A percentile compares a stretch with the other conserved stretches of the same genome.
Evolutionary conservation across 352 stramenopile genomes (phyloP).

Genomic region (Phytophthora cactorum): DNA sequence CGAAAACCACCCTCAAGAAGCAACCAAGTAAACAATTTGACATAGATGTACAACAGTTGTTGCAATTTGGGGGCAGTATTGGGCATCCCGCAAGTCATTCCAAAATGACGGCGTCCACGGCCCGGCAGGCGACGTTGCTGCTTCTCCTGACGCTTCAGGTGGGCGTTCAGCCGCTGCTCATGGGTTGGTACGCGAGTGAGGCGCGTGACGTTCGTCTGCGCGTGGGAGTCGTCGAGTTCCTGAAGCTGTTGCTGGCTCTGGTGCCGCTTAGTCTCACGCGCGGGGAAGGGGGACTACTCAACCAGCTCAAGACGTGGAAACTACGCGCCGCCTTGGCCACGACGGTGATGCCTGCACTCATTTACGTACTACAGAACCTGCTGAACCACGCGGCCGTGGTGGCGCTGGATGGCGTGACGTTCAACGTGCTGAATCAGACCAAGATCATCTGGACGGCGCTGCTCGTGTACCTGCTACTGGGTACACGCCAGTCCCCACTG

Average conservation of each 20-base stretch:
- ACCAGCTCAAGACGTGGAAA: conserved; percentile 74
- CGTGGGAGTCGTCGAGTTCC: conserved; percentile 75
- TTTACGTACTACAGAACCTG: conserved; percentile 88
- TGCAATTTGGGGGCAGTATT: background rate
- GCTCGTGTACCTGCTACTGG: conserved; percentile 82
- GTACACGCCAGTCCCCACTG: conserved; percentile 67
- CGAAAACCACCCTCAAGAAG: conserved; percentile 1
- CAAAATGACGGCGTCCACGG: conserved; percentile 22
- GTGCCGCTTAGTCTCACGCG: conserved; percentile 62
- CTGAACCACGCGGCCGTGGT: conserved; percentile 82
- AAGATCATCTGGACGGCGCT: conserved; percentile 90
- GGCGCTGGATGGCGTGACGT: conserved; percentile 79
- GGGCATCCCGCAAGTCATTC: background rate
- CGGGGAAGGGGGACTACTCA: conserved; percentile 35
- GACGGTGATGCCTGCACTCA: conserved; percentile 71
- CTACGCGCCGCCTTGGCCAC: conserved; percentile 62
- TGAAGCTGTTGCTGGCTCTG: conserved; percentile 76
- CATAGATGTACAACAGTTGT: background rate
- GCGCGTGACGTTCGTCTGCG: conserved; percentile 68
- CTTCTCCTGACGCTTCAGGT: conserved; percentile 76
- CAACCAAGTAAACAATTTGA: background rate
- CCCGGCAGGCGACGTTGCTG: conserved; percentile 67
- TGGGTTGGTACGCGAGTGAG: conserved; percentile 73
- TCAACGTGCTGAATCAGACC: conserved; percentile 90
- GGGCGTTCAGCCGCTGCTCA: conserved; percentile 79